Evolutionary conservation across 73 alveolate species (phyloP), one percentile per base, ranked within the genome.

Genomic region (Paramecium sonneborni): DNA sequence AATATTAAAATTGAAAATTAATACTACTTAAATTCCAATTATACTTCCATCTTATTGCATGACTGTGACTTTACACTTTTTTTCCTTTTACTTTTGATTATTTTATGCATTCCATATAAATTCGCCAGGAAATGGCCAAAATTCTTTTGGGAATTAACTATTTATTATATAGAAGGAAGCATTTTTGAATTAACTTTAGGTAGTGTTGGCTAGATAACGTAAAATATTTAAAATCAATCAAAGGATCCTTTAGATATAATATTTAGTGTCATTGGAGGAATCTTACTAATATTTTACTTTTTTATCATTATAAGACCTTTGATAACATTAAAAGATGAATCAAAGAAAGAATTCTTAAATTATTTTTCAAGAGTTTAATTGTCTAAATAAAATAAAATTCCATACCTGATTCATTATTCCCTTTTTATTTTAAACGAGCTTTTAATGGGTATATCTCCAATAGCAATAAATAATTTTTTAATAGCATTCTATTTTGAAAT

Each of bases 1-100:
- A 34, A 79, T 26, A 43, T 24, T 4, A 8, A 24, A 4, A 76
- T 79, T 3, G 62, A 79, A 20, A 39, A 38, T 43, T 62, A 32
- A 39, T 79, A 43, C 23, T 43, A 39, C 44, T 21, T 79, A 39
- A 43, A 72, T 72, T 34, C 46, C 2, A 79, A 79, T 44, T 79
- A 79, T 79, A 79, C 90, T 41, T 39, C 44, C 1, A 62, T 41
- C 11, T 15, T 79, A 23, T 11, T 46, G 3, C 90, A 79, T 79
- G 90, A 79, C 41, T 79, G 46, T 24, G 90, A 79, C 26, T 79
- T 79, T 41, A 79, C 90, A 2, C 55, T 79, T 11, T 43, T 79
- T 10, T 23, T 38, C 20, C 21, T 72, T 1, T 23, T 72, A 15
- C 32, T 79, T 3, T 23, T 79, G 8, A 4, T 23, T 2, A 12